These are phyloP conservation scores for Wallacemonas collosoma DNA, from an alignment of 208 protist genomes.

Conservation along the genomic window DNA sequence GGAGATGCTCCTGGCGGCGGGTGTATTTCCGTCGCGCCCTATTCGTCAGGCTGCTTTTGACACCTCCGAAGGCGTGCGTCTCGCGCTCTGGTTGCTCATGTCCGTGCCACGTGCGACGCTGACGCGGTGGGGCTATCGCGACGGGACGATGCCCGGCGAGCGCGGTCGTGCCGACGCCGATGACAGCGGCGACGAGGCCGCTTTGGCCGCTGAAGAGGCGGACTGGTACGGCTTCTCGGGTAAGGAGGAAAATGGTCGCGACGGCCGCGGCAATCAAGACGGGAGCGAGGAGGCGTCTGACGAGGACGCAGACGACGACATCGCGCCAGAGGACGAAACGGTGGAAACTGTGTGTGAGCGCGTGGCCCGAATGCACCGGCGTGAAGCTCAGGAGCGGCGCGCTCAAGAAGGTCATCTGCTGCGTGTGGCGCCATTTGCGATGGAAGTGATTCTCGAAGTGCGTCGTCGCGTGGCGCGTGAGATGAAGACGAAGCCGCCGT, in stretches of 20 bases:
- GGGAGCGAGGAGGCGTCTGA: too few species aligned
- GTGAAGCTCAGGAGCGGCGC: background rate
- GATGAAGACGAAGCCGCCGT: conserved; percentile 34
- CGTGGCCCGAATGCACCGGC: background rate
- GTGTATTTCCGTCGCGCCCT: conserved; percentile 46
- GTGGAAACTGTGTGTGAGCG: background rate
- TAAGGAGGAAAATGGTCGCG: background rate
- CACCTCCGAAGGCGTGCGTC: conserved; percentile 41
- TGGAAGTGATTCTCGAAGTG: conserved; percentile 60
- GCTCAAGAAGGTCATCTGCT: conserved; percentile 23
- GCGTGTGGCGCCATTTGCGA: conserved; percentile 48
- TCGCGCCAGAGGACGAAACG: conserved; percentile 3
- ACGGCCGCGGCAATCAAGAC: conserved; percentile 20
- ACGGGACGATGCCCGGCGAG: background rate
- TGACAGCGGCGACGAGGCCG: background rate
- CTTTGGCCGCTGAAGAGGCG: background rate
- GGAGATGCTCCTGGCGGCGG: conserved; percentile 50
- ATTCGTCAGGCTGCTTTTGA: conserved; percentile 29
- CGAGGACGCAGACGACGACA: conserved; percentile 21
- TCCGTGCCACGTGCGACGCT: conserved; percentile 43
- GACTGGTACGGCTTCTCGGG: background rate
- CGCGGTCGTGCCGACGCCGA: background rate
- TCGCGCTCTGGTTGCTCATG: conserved; percentile 71
- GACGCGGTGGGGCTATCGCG: conserved; percentile 36
- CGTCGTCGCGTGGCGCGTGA: conserved; percentile 55